Evolutionary conservation across 495 filamentous ascomycete species (phyloP).

Genomic region (Opeltia flavorubescens): DNA sequence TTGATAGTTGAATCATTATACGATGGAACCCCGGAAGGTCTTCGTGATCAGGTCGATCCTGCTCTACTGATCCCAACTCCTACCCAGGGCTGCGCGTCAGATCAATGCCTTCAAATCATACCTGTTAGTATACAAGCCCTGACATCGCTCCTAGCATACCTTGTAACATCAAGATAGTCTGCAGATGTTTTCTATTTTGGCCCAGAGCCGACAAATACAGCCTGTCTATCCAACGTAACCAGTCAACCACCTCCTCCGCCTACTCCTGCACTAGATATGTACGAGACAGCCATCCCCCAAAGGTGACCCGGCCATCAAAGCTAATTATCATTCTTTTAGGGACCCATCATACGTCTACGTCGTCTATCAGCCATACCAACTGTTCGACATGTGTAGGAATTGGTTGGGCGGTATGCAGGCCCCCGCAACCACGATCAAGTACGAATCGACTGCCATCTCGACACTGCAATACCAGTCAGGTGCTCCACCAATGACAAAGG

Average conservation of each 20-base stretch:
- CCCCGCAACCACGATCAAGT: background rate
- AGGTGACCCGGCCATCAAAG: background rate
- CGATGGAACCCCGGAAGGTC: background rate
- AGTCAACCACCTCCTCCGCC: background rate
- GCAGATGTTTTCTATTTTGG: slow-evolving; percentile 4
- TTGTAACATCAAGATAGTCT: background rate
- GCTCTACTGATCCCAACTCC: background rate
- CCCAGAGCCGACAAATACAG: slow-evolving; percentile 3
- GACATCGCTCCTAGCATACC: background rate
- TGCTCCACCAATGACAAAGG: background rate
- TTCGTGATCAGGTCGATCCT: background rate
- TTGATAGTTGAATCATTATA: background rate
- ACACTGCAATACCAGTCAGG: slow-evolving; percentile 2
- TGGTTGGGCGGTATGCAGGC: background rate
- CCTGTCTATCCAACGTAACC: slow-evolving; percentile 4
- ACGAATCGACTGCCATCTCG: background rate
- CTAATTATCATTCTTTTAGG: background rate
- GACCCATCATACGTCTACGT: slow-evolving; percentile 2
- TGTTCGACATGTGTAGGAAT: slow-evolving; percentile 7
- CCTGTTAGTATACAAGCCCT: background rate
- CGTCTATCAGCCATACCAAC: background rate
- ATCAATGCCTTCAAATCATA: background rate
- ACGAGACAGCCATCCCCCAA: background rate
- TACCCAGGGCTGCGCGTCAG: background rate
- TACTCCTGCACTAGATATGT: background rate